Evolutionary conservation across 2,329 filamentous ascomycete genomes (phyloP).

Genomic region (Ophiostoma quercus): DNA sequence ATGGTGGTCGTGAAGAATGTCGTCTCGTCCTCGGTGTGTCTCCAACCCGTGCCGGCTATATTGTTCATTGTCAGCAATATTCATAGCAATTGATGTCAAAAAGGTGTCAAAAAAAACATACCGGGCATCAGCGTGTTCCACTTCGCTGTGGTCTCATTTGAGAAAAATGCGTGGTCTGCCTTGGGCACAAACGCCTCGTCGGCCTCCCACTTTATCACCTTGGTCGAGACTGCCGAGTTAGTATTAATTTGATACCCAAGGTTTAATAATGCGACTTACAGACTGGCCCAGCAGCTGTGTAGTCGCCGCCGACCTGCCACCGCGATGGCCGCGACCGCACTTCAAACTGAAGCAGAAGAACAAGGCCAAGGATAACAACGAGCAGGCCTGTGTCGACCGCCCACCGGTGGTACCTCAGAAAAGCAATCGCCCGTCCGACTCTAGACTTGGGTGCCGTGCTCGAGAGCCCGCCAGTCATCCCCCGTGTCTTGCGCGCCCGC

Average conservation of each 20-base stretch:
- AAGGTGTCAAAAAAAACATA: not conserved
- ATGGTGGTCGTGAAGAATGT: slow-evolving; percentile 40
- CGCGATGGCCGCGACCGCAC: slow-evolving; percentile 14
- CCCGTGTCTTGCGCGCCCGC: slow-evolving; percentile 7
- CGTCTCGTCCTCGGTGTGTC: slow-evolving; percentile 32
- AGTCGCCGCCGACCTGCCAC: slow-evolving; percentile 39
- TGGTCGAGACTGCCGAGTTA: slow-evolving; percentile 33
- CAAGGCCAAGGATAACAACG: slow-evolving; percentile 32
- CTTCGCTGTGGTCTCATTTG: slow-evolving; percentile 34
- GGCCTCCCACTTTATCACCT: slow-evolving; percentile 37
- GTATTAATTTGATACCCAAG: not conserved
- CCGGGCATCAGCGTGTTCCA: slow-evolving; percentile 40
- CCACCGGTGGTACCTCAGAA: slow-evolving; percentile 32
- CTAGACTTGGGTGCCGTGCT: not conserved
- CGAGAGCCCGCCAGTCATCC: slow-evolving; percentile 15
- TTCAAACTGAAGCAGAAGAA: slow-evolving; percentile 29
- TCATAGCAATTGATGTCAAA: not conserved
- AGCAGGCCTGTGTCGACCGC: slow-evolving; percentile 34
- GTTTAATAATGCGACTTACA: slow-evolving; percentile 27
- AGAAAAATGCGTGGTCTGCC: slow-evolving; percentile 38
- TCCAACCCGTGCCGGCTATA: slow-evolving; percentile 36
- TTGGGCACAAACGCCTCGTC: slow-evolving; percentile 38
- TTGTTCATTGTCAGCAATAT: not conserved
- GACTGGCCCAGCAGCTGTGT: slow-evolving; percentile 36
- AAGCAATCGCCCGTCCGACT: slow-evolving; percentile 20